These are phyloP conservation scores for Colletotrichum sp. DNA, from an alignment of 2,329 filamentous ascomycete species.

Conservation along the genomic window DNA sequence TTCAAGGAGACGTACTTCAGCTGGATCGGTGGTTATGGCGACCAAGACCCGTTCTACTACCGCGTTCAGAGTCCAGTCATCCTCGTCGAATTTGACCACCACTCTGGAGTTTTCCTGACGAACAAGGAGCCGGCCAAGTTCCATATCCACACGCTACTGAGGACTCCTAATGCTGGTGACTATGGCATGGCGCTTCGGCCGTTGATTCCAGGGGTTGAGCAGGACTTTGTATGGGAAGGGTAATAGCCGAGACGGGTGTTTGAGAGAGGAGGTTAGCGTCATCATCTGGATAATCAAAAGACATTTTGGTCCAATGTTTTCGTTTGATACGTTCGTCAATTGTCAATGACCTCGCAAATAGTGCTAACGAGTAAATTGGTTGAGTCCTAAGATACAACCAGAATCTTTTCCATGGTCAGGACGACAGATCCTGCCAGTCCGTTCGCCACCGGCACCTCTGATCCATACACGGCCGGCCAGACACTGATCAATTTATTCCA, in stretches of 20 bases:
- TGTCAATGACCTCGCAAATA: neutral
- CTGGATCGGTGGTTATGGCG: conserved; percentile 75
- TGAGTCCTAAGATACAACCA: neutral
- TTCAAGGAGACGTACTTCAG: conserved; percentile 78
- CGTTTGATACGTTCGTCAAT: rapidly evolving
- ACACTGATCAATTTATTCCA: neutral
- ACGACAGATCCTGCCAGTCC: neutral
- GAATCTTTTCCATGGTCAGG: neutral
- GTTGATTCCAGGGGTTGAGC: conserved; percentile 39
- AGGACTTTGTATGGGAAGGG: conserved; percentile 48
- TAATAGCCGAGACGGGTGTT: neutral
- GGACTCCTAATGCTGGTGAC: conserved; percentile 77
- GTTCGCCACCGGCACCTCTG: neutral
- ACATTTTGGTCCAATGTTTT: neutral
- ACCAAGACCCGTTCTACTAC: conserved; percentile 78
- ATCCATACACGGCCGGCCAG: neutral
- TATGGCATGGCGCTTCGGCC: conserved; percentile 65
- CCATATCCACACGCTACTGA: conserved; percentile 76
- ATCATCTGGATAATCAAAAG: rapidly evolving
- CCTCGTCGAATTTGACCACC: conserved; percentile 79
- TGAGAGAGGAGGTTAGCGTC: neutral
- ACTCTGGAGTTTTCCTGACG: conserved; percentile 77
- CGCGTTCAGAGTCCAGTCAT: conserved; percentile 78
- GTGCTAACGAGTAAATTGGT: neutral
- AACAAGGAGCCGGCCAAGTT: conserved; percentile 78